Conservation (phyloP, 164 flowering plant genomes). For the Chloranthus sessilifolius region DNA sequence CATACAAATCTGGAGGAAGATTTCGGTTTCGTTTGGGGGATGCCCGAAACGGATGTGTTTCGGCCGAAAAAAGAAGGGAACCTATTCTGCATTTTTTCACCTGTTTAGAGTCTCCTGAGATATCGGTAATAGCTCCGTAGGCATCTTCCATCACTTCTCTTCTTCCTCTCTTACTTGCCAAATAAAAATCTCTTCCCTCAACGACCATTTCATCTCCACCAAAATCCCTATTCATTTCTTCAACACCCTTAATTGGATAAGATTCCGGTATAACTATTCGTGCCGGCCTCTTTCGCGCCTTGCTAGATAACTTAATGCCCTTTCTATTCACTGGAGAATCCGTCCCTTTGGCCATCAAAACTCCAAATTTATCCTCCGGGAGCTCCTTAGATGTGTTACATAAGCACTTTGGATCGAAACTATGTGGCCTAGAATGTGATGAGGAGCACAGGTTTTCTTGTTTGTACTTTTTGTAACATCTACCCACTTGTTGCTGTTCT, state of each 20-base stretch:
- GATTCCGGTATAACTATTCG: constrained; percentile 22
- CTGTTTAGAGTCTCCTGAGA: constrained; percentile 35
- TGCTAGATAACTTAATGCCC: not conserved
- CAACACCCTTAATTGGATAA: not conserved
- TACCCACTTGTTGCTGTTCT: too few relatives aligned
- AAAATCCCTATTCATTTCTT: constrained; percentile 5
- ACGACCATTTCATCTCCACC: constrained; percentile 19
- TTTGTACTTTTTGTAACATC: not conserved
- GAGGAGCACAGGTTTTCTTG: not conserved
- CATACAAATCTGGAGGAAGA: too few relatives aligned
- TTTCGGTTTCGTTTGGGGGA: too few relatives aligned
- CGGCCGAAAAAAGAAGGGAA: not conserved
- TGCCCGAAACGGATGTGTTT: too few relatives aligned
- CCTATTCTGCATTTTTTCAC: constrained; percentile 9
- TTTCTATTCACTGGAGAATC: constrained; percentile 1
- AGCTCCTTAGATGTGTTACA: not conserved
- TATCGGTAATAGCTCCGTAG: constrained; percentile 23
- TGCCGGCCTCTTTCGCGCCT: constrained; percentile 27
- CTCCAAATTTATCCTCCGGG: not conserved
- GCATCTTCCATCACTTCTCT: constrained; percentile 42
- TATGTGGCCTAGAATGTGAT: not conserved
- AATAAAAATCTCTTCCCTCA: constrained; percentile 25
- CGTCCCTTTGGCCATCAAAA: not conserved
- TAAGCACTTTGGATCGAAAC: not conserved
- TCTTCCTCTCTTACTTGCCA: constrained; percentile 39